Conservation (phyloP, 441 rosid species). For the Manihot esculenta region DNA sequence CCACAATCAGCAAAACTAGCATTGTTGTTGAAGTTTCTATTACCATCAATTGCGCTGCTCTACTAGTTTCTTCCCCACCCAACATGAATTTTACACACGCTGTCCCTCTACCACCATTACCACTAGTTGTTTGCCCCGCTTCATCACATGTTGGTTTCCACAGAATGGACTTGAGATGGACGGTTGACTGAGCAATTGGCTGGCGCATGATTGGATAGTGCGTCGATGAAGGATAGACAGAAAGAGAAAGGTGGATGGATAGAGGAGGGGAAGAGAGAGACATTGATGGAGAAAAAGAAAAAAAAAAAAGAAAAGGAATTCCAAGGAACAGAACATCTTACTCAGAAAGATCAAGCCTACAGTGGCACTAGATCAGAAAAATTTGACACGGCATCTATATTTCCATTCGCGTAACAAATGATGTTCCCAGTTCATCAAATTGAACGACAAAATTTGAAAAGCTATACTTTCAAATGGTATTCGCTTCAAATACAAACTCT, state of each 20-base stretch:
- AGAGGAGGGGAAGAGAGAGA: too few species aligned
- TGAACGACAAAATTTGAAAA: background rate
- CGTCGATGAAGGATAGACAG: too few species aligned
- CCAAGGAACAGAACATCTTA: too few species aligned
- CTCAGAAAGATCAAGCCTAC: too few species aligned
- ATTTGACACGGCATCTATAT: too few species aligned
- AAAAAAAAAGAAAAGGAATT: too few species aligned
- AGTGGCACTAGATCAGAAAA: too few species aligned
- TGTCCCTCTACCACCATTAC: constrained; percentile 49
- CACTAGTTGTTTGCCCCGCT: constrained; percentile 30
- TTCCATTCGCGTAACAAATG: too few species aligned
- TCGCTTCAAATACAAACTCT: constrained; percentile 23
- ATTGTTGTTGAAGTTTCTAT: constrained; percentile 49
- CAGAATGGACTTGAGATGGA: constrained; percentile 77
- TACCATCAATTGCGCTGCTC: constrained; percentile 44
- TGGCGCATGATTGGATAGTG: too few species aligned
- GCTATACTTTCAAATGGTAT: constrained; percentile 16
- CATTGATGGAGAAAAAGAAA: too few species aligned
- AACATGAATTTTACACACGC: constrained; percentile 90
- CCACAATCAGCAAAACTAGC: constrained; percentile 57
- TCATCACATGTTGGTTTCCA: constrained; percentile 71
- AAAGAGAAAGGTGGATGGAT: too few species aligned
- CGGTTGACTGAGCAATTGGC: constrained; percentile 41
- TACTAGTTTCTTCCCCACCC: constrained; percentile 67
- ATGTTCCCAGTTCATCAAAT: background rate